Conservation (phyloP, 1,284 basidiomycete genomes). For the Boletus smithii region DNA sequence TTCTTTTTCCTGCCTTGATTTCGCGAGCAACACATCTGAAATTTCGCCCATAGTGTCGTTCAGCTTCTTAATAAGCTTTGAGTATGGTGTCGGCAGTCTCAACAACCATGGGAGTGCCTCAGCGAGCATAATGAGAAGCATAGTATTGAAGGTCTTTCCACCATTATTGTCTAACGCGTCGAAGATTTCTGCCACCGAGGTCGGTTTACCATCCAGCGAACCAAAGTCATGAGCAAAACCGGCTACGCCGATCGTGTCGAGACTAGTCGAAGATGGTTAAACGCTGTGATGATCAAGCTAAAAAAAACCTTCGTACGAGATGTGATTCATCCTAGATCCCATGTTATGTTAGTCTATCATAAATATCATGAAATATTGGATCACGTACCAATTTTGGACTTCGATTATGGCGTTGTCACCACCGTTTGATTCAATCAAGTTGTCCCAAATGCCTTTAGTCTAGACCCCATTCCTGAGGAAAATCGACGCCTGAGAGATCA, state of each 20-base stretch:
- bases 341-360: constrained; percentile 16
- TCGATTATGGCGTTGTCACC: constrained; percentile 41
- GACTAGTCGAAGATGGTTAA: constrained; percentile 37
- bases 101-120: constrained; percentile 43
- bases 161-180: constrained; percentile 36
- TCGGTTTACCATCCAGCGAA: constrained; percentile 46
- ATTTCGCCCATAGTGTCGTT: constrained; percentile 44
- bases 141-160: constrained; percentile 23
- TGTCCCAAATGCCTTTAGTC: constrained; percentile 48
- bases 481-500: background rate
- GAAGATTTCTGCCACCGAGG: constrained; percentile 46
- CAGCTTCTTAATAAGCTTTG: constrained; percentile 36
- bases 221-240: constrained; percentile 61
- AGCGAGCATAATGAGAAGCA: constrained; percentile 40
- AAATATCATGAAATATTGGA: no score
- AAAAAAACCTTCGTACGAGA: constrained; percentile 38
- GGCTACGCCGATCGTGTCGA: constrained; percentile 59
- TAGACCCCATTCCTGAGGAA: constrained; percentile 17
- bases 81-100: constrained; percentile 42
- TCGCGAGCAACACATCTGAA: constrained; percentile 44
- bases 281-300: constrained; percentile 8
- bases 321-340: constrained; percentile 46
- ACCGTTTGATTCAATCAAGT: constrained; percentile 38
- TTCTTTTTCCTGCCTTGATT: constrained; percentile 41
- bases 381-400: constrained; percentile 39